Percentiles rank a stretch among this genome's conserved stretches.
These are phyloP conservation scores for Phytopythium cucurbitacearum DNA, from an alignment of 352 stramenopile genomes.

Conservation along the genomic window DNA sequence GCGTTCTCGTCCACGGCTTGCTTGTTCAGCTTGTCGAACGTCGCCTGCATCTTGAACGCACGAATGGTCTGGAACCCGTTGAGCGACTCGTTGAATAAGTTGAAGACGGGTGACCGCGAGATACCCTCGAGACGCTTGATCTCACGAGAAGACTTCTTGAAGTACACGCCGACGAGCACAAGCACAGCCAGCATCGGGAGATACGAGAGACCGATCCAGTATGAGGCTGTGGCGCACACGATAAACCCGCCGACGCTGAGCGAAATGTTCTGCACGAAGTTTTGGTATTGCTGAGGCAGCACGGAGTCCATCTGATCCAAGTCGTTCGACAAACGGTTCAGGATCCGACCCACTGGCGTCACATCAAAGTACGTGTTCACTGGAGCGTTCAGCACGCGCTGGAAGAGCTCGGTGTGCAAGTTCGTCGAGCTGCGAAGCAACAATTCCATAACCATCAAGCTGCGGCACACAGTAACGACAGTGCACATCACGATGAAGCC, in stretches of 20 bases:
- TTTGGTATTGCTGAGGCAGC: conserved; percentile 34
- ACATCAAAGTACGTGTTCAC: conserved; percentile 51
- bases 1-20: conserved; percentile 31
- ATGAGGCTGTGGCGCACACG: conserved; percentile 28
- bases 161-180: conserved; percentile 65
- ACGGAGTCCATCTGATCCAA: conserved; percentile 48
- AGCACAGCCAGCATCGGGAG: conserved; percentile 45
- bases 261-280: conserved; percentile 21
- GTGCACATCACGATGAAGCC: conserved; percentile 24
- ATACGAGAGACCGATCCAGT: conserved; percentile 42
- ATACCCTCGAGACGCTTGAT: conserved; percentile 93
- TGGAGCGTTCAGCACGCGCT: conserved; percentile 31
- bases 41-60: conserved; percentile 60
- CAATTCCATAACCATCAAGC: conserved; percentile 18
- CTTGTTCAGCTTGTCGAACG: conserved; percentile 35
- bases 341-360: conserved; percentile 42
- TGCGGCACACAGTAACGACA: conserved; percentile 15
- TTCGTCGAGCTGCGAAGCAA: conserved; percentile 22
- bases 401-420: conserved; percentile 31
- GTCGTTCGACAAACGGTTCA: conserved; percentile 56
- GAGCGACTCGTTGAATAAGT: conserved; percentile 90
- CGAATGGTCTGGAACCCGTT: conserved; percentile 91
- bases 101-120: conserved; percentile 89
- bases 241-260: conserved; percentile 32
- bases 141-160: conserved; percentile 76